These are phyloP conservation scores for Hawksworthiomyces lignivorus DNA, from an alignment of 2,329 filamentous ascomycete species.

Conservation along the genomic window DNA sequence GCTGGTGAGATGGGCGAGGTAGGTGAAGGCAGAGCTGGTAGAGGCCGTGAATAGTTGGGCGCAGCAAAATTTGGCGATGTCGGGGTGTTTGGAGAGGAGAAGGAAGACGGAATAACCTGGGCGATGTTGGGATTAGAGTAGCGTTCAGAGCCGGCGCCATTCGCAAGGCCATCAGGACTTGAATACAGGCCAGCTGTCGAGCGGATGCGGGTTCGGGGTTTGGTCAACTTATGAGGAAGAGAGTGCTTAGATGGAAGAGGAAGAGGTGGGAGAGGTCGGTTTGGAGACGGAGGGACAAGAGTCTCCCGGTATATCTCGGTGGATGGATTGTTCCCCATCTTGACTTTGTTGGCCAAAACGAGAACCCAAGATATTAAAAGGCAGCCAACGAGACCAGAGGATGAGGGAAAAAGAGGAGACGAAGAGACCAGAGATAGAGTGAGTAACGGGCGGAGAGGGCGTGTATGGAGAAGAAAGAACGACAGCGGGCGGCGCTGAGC, in stretches of 20 bases:
- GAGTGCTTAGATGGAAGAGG: conserved; percentile 2
- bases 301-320: conserved; percentile 32
- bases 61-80: conserved; percentile 1
- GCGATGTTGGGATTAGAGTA: conserved; percentile 21
- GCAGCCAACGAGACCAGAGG: conserved; percentile 9
- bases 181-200: conserved; percentile 33
- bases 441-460: background rate
- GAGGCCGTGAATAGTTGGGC: background rate
- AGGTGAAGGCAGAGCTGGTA: background rate
- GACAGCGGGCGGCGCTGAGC: background rate
- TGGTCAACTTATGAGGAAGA: conserved; percentile 39
- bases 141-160: conserved; percentile 19
- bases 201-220: conserved; percentile 35
- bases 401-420: conserved; percentile 12
- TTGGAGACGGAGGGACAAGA: conserved; percentile 1
- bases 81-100: conserved; percentile 12
- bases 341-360: conserved; percentile 14
- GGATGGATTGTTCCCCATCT: conserved; percentile 46
- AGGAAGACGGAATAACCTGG: conserved; percentile 13
- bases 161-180: conserved; percentile 27
- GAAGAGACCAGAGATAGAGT: background rate
- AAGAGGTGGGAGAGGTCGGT: conserved; percentile 16
- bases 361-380: conserved; percentile 7
- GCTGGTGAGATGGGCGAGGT: conserved; percentile 2
- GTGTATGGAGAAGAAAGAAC: conserved; percentile 1